A percentile compares a stretch with the other conserved stretches of the same genome.
These are phyloP conservation scores for Eutypa lata DNA, from an alignment of 2,329 filamentous ascomycete species.

Conservation along the genomic window DNA sequence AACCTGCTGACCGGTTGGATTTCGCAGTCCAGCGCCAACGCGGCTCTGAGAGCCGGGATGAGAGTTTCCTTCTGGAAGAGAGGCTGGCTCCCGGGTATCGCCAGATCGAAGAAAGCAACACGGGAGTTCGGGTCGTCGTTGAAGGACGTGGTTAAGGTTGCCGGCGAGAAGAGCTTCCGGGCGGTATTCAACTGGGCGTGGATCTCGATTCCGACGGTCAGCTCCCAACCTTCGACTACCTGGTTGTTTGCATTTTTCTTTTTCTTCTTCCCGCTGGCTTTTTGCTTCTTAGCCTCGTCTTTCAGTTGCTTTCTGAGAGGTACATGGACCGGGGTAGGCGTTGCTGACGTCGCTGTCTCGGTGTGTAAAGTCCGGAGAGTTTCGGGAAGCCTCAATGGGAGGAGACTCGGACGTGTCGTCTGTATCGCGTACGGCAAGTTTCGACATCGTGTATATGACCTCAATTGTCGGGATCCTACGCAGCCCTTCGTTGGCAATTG, in stretches of 20 bases:
- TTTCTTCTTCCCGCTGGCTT: conserved; percentile 40
- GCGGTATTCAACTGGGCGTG: conserved; percentile 92
- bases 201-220: conserved; percentile 95
- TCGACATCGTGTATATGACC: background rate
- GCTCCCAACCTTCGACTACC: conserved; percentile 72
- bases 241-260: conserved; percentile 46
- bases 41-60: conserved; percentile 85
- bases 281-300: conserved; percentile 57
- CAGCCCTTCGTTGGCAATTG: conserved; percentile 42
- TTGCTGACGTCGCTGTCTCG: conserved; percentile 19
- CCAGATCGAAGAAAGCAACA: conserved; percentile 83
- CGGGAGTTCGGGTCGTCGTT: conserved; percentile 77
- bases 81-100: conserved; percentile 86
- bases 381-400: conserved; percentile 2
- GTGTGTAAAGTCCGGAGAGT: conserved; percentile 30
- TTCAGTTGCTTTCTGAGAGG: conserved; percentile 72
- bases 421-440: background rate
- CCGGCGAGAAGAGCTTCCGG: conserved; percentile 83
- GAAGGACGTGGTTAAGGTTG: conserved; percentile 62
- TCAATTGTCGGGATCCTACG: conserved; percentile 20
- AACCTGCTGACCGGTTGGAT: conserved; percentile 78
- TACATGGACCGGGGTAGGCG: conserved; percentile 25
- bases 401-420: conserved; percentile 1
- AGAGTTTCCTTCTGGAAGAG: conserved; percentile 79
- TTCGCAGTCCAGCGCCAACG: conserved; percentile 76